These are phyloP conservation scores for Puccinia coronata DNA, from an alignment of 1,284 basidiomycete genomes.

Conservation along the genomic window DNA sequence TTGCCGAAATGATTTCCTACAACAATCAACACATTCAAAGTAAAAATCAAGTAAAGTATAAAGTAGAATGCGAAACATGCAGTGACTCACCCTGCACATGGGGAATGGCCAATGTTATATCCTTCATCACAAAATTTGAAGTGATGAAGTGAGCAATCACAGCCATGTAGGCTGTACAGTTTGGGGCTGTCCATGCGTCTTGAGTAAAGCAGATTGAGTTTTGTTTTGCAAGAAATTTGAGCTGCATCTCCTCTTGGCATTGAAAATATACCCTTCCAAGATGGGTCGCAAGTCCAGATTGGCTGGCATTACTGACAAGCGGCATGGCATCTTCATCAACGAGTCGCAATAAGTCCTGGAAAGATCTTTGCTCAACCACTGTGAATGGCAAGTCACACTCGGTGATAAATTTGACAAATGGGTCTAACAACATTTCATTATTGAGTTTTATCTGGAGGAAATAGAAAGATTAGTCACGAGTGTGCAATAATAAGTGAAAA, in stretches of 20 bases:
- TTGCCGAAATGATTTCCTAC: neutral
- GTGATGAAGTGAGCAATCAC: neutral
- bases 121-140: no score
- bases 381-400: no score
- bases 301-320: neutral
- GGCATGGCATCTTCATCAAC: neutral
- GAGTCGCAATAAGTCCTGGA: neutral
- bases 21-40: neutral
- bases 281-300: neutral
- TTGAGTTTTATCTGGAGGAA: no score
- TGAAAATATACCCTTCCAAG: neutral
- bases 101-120: no score
- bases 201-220: neutral
- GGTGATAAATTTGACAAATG: no score
- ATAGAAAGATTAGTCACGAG: no score
- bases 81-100: neutral
- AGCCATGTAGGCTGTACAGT: neutral
- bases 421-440: no score
- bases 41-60: neutral
- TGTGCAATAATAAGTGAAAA: no score
- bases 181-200: neutral
- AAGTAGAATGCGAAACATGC: neutral
- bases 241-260: neutral
- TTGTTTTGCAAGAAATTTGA: neutral
- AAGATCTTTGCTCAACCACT: neutral